These are phyloP conservation scores for Talaromyces verruculosus DNA, from an alignment of 2,329 filamentous ascomycete genomes.

Conservation along the genomic window DNA sequence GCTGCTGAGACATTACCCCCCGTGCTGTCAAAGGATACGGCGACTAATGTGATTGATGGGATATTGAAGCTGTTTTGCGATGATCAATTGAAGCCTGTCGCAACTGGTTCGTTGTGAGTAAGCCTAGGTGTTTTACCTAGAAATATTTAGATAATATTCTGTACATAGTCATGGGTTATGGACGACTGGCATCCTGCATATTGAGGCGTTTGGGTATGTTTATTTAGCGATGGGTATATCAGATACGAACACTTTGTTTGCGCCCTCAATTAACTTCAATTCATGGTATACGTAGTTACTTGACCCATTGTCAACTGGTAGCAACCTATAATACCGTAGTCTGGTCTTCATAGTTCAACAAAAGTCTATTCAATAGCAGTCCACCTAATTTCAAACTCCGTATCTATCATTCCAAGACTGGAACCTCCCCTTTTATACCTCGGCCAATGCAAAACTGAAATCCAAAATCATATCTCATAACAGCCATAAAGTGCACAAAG, in stretches of 20 bases:
- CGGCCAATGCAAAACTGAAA: background rate
- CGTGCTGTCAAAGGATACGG: slow-evolving; percentile 39
- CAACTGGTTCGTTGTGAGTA: background rate
- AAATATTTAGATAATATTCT: background rate
- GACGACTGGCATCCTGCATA: background rate
- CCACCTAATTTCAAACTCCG: background rate
- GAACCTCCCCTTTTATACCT: background rate
- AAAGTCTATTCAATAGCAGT: background rate
- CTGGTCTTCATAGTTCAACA: background rate
- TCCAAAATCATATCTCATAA: slow-evolving; percentile 4
- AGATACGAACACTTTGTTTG: background rate
- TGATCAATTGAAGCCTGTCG: slow-evolving; percentile 25
- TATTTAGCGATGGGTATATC: background rate
- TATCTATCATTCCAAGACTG: background rate
- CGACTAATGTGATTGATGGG: slow-evolving; percentile 44
- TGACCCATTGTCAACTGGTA: background rate
- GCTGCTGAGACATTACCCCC: slow-evolving; percentile 21
- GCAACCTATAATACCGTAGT: background rate
- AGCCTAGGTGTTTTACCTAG: too few relatives aligned
- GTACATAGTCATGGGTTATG: background rate
- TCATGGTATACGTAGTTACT: background rate
- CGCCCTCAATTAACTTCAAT: background rate
- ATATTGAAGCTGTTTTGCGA: slow-evolving; percentile 45
- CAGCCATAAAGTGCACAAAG: slow-evolving; percentile 7
- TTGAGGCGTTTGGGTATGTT: background rate